These are phyloP conservation scores for Aureobasidium sp. DNA, from an alignment of 2,329 filamentous ascomycete genomes.

Conservation along the genomic window DNA sequence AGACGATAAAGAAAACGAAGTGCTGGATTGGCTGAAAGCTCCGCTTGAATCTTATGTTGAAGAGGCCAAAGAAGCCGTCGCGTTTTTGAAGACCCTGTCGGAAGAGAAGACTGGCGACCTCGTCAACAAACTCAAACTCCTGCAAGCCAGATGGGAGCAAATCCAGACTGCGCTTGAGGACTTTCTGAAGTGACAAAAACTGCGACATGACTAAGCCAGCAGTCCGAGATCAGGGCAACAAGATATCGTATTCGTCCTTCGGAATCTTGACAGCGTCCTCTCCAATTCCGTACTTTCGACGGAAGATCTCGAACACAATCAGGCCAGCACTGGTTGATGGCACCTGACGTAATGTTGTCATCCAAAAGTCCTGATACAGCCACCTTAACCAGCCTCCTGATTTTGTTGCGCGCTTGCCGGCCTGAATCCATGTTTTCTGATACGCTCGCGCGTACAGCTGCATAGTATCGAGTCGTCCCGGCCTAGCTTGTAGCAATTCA, in stretches of 20 bases:
- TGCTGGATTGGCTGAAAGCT: constrained; percentile 22
- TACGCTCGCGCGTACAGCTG: constrained; percentile 66
- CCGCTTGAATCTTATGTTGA: constrained; percentile 17
- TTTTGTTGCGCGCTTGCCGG: constrained; percentile 51
- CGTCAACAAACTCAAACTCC: constrained; percentile 14
- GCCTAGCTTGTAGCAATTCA: constrained; percentile 34
- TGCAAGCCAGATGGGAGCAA: constrained; percentile 33
- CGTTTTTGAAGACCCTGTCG: constrained; percentile 15
- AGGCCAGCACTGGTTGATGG: constrained; percentile 70
- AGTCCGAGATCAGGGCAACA: constrained; percentile 43
- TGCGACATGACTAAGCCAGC: neutral
- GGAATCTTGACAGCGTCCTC: constrained; percentile 58
- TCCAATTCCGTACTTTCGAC: constrained; percentile 62
- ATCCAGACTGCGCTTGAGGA: constrained; percentile 25
- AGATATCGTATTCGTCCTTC: constrained; percentile 64
- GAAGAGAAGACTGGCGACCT: neutral
- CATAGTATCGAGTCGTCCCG: constrained; percentile 41
- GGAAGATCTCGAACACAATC: constrained; percentile 71
- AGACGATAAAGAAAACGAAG: constrained; percentile 23
- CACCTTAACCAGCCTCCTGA: constrained; percentile 53
- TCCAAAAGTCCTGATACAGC: constrained; percentile 66
- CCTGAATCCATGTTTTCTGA: constrained; percentile 58
- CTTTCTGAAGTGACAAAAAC: neutral
- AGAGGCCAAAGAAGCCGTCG: constrained; percentile 3
- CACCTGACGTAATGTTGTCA: constrained; percentile 65